Conservation (phyloP, 345 rosid species). For the Bruguiera parviflora region DNA sequence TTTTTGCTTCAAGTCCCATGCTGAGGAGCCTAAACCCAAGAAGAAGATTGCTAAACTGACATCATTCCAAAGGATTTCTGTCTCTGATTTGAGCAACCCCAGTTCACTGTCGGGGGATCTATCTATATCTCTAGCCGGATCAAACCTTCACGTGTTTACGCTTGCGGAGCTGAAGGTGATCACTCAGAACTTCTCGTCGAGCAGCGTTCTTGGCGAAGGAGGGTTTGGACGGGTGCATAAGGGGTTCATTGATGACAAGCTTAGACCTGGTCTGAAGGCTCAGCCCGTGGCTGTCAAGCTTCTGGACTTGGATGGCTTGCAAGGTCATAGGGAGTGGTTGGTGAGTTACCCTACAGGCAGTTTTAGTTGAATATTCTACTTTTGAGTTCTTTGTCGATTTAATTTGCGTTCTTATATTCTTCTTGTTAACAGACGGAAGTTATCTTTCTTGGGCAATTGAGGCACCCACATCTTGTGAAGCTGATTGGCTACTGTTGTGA, state of each 20-base stretch:
- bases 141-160: conserved; percentile 68
- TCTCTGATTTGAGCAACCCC: conserved; percentile 69
- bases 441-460: conserved; percentile 70
- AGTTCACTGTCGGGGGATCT: conserved; percentile 65
- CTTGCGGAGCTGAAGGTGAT: conserved; percentile 67
- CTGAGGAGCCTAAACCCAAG: conserved; percentile 22
- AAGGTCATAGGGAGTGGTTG: conserved; percentile 94
- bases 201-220: conserved; percentile 79
- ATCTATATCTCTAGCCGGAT: conserved; percentile 72
- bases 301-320: conserved; percentile 74
- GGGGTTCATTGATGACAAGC: conserved; percentile 83
- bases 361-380: not conserved
- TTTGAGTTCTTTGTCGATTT: not conserved
- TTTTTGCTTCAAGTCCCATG: conserved; percentile 40
- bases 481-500: conserved; percentile 87
- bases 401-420: not conserved
- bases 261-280: conserved; percentile 73
- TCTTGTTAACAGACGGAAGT: conserved; percentile 65
- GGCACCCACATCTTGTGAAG: conserved; percentile 78
- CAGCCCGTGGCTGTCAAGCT: conserved; percentile 90
- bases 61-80: conserved; percentile 55
- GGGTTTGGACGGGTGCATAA: conserved; percentile 92
- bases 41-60: conserved; percentile 43
- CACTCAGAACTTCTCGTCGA: conserved; percentile 67
- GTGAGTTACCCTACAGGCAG: conserved; percentile 32